phyloP scores from a whole-genome alignment of 768 basidiomycete genomes.

The Lactarius pseudohatsudake region DNA sequence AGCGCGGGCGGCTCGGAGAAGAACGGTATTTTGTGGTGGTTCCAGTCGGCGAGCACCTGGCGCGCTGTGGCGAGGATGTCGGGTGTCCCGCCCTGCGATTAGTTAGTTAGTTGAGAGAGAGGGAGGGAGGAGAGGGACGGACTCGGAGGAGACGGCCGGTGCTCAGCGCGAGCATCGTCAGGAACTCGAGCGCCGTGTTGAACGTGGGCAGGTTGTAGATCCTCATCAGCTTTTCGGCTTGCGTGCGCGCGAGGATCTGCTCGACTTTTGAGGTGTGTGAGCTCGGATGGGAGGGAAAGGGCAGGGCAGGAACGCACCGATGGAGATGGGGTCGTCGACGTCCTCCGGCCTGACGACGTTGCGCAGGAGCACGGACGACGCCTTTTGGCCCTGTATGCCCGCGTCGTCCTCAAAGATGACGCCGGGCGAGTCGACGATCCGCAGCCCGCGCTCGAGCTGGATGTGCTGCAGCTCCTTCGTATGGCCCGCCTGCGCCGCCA shows the following conservation, averaged over 20 bases:
- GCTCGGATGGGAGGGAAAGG: not conserved
- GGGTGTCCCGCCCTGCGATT: slow-evolving; percentile 89
- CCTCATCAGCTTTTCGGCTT: slow-evolving; percentile 67
- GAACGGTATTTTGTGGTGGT: slow-evolving; percentile 93
- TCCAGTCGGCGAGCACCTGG: slow-evolving; percentile 88
- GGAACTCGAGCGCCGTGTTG: slow-evolving; percentile 70
- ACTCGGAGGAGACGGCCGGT: slow-evolving; percentile 86
- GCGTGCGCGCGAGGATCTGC: slow-evolving; percentile 76
- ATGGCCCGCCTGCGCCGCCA: slow-evolving; percentile 92
- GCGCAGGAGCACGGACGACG: slow-evolving; percentile 66
- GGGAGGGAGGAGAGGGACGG: slow-evolving; percentile 6
- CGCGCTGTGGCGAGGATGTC: slow-evolving; percentile 82
- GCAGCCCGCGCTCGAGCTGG: slow-evolving; percentile 88
- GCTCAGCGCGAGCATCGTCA: slow-evolving; percentile 85
- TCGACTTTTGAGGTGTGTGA: slow-evolving; percentile 59
- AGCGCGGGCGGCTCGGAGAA: slow-evolving; percentile 75
- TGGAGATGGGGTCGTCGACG: slow-evolving; percentile 84
- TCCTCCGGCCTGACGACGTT: slow-evolving; percentile 92
- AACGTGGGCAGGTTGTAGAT: slow-evolving; percentile 85
- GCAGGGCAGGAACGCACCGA: slow-evolving; percentile 56
- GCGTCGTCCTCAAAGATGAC: slow-evolving; percentile 92
- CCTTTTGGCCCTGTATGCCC: slow-evolving; percentile 42
- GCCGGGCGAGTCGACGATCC: slow-evolving; percentile 93
- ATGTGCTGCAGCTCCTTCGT: slow-evolving; percentile 91
- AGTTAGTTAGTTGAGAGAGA: too few species aligned